These are phyloP conservation scores for Fusarium sp. DNA, from an alignment of 2,329 filamentous ascomycete genomes.

Conservation along the genomic window DNA sequence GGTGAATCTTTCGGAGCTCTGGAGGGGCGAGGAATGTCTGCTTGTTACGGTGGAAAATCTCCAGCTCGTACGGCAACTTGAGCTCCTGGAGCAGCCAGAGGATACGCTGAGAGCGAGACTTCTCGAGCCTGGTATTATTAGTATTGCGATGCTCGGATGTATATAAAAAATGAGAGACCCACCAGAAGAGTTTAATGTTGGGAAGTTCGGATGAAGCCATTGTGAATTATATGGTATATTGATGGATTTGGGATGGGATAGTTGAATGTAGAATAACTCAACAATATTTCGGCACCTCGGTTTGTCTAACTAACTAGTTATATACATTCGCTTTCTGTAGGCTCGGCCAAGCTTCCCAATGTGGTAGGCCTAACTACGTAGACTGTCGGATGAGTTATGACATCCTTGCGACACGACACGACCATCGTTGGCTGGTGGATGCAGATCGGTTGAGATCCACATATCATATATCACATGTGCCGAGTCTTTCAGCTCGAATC, in stretches of 20 bases:
- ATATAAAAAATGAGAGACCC: constrained; percentile 29
- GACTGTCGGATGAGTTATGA: background rate
- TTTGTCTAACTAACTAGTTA: background rate
- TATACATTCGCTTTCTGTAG: constrained; percentile 4
- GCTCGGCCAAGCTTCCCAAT: constrained; percentile 23
- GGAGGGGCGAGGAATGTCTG: constrained; percentile 75
- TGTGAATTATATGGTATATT: background rate
- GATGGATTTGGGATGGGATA: background rate
- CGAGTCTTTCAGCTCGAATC: constrained; percentile 20
- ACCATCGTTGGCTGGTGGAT: constrained; percentile 13
- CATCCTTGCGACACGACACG: background rate
- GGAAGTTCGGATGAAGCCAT: constrained; percentile 52
- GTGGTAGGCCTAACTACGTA: constrained; percentile 26
- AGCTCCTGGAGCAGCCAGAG: constrained; percentile 90
- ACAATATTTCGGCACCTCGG: background rate
- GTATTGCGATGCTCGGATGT: background rate
- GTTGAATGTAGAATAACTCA: background rate
- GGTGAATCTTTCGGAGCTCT: constrained; percentile 81
- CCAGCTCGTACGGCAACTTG: constrained; percentile 80
- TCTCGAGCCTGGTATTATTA: constrained; percentile 74
- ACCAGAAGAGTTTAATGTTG: constrained; percentile 75
- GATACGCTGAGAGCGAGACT: constrained; percentile 84
- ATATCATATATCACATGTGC: constrained; percentile 30
- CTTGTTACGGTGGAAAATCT: constrained; percentile 77
- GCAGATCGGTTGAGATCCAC: constrained; percentile 14